phyloP scores from a whole-genome alignment of 192 early-diverging fungal genomes.

The Backusella australiensis region DNA sequence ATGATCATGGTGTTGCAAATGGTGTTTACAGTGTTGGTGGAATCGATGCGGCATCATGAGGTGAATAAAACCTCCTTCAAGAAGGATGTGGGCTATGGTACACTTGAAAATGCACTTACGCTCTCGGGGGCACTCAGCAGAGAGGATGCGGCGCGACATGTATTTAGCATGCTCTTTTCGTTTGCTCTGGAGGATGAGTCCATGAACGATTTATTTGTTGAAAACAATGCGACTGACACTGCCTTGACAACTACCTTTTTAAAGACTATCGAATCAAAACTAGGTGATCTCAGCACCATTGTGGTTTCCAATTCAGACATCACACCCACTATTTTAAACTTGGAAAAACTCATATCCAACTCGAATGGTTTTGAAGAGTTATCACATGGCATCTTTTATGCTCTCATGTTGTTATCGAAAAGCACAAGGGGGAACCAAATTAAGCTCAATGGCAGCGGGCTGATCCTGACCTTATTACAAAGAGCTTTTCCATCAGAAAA shows the following conservation, averaged over 20 bases:
- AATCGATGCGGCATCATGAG: constrained; percentile 48
- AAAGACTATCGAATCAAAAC: constrained; percentile 7
- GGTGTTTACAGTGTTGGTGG: constrained; percentile 46
- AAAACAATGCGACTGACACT: constrained; percentile 10
- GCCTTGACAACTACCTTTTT: not conserved
- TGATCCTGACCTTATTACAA: constrained; percentile 39
- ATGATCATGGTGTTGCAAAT: constrained; percentile 41
- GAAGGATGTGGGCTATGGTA: constrained; percentile 48
- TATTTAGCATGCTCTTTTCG: constrained; percentile 58
- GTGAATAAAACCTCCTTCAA: constrained; percentile 47
- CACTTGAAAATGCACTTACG: constrained; percentile 54
- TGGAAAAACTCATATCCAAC: constrained; percentile 19
- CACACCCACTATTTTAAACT: constrained; percentile 21
- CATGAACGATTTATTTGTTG: constrained; percentile 39
- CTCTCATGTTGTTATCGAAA: constrained; percentile 41
- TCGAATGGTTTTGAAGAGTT: constrained; percentile 15
- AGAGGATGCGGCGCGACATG: constrained; percentile 29
- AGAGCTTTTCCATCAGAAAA: constrained; percentile 27
- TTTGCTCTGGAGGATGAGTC: constrained; percentile 52
- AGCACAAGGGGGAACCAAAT: constrained; percentile 55
- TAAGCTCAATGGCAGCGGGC: constrained; percentile 44
- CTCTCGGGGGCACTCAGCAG: constrained; percentile 50
- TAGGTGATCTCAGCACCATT: not conserved
- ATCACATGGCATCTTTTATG: constrained; percentile 23
- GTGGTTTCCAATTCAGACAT: constrained; percentile 34